Percentiles rank a stretch among this genome's conserved stretches.
phyloP scores from a whole-genome alignment of 2,329 filamentous ascomycete genomes.

The Xylariaceae sp. region DNA sequence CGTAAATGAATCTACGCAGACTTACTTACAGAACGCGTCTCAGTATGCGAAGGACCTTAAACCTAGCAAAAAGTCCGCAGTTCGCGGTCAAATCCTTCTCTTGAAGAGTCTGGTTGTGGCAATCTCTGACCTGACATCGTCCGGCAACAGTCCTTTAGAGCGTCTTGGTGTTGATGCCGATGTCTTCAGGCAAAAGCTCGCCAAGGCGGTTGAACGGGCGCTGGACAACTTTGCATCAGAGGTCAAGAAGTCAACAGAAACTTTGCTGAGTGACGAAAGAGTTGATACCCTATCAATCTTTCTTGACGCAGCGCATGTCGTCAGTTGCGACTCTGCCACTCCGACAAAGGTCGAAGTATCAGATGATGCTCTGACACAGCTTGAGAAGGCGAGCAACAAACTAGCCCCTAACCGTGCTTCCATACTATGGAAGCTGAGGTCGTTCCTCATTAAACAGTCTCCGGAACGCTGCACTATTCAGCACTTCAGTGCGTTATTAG shows the following conservation, averaged over 20 bases:
- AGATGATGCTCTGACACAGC: constrained; percentile 18
- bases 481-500: constrained; percentile 21
- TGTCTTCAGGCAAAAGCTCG: constrained; percentile 22
- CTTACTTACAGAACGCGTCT: constrained; percentile 25
- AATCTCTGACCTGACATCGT: constrained; percentile 15
- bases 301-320: constrained; percentile 24
- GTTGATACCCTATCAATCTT: constrained; percentile 19
- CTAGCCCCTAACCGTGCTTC: constrained; percentile 18
- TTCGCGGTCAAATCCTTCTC: constrained; percentile 23
- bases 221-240: constrained; percentile 23
- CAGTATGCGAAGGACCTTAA: constrained; percentile 23
- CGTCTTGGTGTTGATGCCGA: constrained; percentile 14
- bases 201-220: constrained; percentile 21
- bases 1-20: constrained; percentile 21
- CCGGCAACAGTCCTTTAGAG: constrained; percentile 13
- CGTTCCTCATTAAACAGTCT: constrained; percentile 27
- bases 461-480: constrained; percentile 19
- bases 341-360: constrained; percentile 22
- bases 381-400: constrained; percentile 22
- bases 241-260: constrained; percentile 9
- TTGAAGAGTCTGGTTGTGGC: constrained; percentile 25
- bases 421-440: constrained; percentile 29
- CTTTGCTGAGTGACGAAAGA: constrained; percentile 14
- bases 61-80: constrained; percentile 6
- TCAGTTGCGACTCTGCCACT: constrained; percentile 13